phyloP scores from a whole-genome alignment of 2,329 filamentous ascomycete genomes.

The Alternaria viburni region DNA sequence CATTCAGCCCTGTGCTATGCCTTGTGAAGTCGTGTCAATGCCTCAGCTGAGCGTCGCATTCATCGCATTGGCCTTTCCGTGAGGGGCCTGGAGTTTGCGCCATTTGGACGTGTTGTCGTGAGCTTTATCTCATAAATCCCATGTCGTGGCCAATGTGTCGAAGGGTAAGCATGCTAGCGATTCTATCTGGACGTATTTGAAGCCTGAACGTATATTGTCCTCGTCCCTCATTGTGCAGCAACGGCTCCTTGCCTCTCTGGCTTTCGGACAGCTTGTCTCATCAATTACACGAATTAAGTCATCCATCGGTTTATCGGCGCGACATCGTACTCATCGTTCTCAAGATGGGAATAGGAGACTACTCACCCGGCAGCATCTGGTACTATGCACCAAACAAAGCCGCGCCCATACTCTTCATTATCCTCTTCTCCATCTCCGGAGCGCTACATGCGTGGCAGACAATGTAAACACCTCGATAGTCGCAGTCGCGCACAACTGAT shows the following conservation, averaged over 20 bases:
- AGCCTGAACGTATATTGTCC: not conserved
- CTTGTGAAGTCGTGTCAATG: slow-evolving; percentile 9
- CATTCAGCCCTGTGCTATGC: slow-evolving; percentile 21
- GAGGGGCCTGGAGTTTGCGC: not conserved
- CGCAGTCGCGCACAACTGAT: not conserved
- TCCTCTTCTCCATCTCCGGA: slow-evolving; percentile 56
- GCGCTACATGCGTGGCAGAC: slow-evolving; percentile 62
- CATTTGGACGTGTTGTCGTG: not conserved
- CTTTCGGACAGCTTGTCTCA: not conserved
- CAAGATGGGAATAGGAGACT: slow-evolving; percentile 43
- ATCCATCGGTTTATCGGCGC: fast-evolving
- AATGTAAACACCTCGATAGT: slow-evolving; percentile 52
- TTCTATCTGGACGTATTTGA: not conserved
- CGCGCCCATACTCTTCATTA: slow-evolving; percentile 61
- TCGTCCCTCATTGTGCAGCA: not conserved
- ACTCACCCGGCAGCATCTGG: slow-evolving; percentile 44
- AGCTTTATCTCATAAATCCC: not conserved
- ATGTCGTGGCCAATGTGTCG: fast-evolving
- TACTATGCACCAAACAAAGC: slow-evolving; percentile 62
- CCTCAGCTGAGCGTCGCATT: slow-evolving; percentile 29
- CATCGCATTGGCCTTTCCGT: slow-evolving; percentile 29
- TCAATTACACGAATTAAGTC: not conserved
- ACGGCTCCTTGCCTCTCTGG: not conserved
- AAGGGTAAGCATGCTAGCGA: not conserved
- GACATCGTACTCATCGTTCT: not conserved